Evolutionary conservation across 257 asterid species (phyloP), one percentile per base, ranked within the genome.

Genomic region (Orobanche coerulescens): DNA sequence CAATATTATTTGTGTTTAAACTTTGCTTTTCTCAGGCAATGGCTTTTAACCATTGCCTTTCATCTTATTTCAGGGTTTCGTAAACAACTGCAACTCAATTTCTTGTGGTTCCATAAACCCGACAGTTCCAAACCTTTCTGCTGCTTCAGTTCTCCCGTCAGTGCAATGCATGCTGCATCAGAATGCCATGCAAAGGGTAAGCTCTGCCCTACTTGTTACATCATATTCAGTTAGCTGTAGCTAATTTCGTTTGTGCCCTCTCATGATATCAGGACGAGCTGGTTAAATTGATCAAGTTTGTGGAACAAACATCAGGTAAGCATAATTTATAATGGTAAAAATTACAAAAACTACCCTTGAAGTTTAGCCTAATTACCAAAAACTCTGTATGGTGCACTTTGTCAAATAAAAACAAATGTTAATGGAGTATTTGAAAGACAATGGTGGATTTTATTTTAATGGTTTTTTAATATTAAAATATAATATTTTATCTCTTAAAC

Each of bases 241-340:
- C 78, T 85, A 51, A 85, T 49, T n/a, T n/a, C n/a, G n/a, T n/a
- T 34, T 69, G 4, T 40, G 49, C 68, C 59, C 43, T 33, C 59
- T 46, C 53, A 22, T 72, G 71, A 71, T 76, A 20, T 66, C 82
- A 93, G 99, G 99, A 89, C 58, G 99, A 78, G 77, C 39, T 89
- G 62, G 22, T 71, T 65, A 93, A 79, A 76, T 39, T 89, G 90
- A 78, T 93, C 58, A 85, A 85, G 80, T 83, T 78, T 65, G 78
- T 84, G 51, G 99, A 83, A 77, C 97, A 81, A 72, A 66, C 80
- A 47, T 80, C 96, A 67, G 97, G 99, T 90, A 85, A 42, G 49
- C 55, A 39, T 28, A 36, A 11, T 11, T 23, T 49, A 2, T 49
- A 7, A 10, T 31, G 1, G 18, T 20, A 20, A 10, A 24, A 10